Conservation (phyloP, 2,329 filamentous ascomycete genomes). For the Arthrobotrys iridis region DNA sequence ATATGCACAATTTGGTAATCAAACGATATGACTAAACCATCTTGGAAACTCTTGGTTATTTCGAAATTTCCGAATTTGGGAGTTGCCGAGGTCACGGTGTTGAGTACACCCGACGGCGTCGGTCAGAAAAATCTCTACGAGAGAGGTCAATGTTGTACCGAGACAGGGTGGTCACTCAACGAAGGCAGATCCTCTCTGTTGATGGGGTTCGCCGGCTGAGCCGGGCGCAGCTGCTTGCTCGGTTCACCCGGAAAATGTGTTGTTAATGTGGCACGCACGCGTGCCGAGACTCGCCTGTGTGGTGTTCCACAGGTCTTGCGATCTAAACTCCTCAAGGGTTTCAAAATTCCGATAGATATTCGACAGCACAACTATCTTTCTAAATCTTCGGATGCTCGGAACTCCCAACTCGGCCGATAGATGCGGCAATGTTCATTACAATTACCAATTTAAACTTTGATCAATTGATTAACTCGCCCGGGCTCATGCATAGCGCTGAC, state of each 20-base stretch:
- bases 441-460: too few species aligned
- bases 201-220: constrained; percentile 24
- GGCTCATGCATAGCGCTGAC: too few species aligned
- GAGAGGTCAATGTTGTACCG: too few species aligned
- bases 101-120: constrained; percentile 1
- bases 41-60: constrained; percentile 2
- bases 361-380: too few species aligned
- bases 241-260: constrained; percentile 46
- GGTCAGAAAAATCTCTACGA: too few species aligned
- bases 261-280: neutral
- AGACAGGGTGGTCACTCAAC: too few species aligned
- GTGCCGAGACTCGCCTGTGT: too few species aligned
- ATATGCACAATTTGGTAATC: constrained; percentile 23
- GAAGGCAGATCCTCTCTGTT: neutral
- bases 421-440: neutral
- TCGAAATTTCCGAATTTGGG: neutral
- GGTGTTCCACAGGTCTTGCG: too few species aligned
- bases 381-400: neutral
- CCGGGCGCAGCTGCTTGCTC: neutral
- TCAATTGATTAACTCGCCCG: too few species aligned
- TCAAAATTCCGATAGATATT: too few species aligned
- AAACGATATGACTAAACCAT: neutral
- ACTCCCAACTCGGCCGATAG: neutral
- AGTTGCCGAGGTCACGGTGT: constrained; percentile 25
- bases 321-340: too few species aligned